These are phyloP conservation scores for Aspergillus pseudoterreus DNA, from an alignment of 2,329 filamentous ascomycete species.

Conservation along the genomic window DNA sequence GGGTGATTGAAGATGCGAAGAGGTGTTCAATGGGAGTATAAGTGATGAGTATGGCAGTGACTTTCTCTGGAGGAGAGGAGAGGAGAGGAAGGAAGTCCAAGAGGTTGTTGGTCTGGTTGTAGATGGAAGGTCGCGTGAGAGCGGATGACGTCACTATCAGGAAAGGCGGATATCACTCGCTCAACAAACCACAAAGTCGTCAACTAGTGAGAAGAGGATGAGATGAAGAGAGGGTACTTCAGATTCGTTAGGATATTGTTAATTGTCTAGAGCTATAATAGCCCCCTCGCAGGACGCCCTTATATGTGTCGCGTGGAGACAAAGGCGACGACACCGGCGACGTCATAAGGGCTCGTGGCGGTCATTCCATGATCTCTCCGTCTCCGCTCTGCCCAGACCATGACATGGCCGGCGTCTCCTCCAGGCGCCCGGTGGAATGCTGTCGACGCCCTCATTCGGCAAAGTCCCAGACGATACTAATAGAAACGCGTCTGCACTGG, in stretches of 20 bases:
- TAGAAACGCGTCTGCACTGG: no score
- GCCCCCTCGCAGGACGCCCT: neutral
- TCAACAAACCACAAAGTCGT: no score
- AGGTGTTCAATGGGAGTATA: conserved; percentile 5
- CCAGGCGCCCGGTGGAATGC: no score
- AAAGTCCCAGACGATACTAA: no score
- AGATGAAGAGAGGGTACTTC: neutral
- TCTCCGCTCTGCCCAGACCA: neutral
- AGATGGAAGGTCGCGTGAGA: conserved; percentile 6
- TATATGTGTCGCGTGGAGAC: neutral
- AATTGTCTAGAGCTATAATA: neutral
- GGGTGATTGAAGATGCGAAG: neutral
- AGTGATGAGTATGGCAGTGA: neutral
- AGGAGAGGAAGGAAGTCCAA: neutral
- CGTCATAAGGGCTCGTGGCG: neutral
- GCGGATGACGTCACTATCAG: conserved; percentile 20
- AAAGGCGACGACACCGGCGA: neutral
- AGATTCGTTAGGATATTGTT: neutral
- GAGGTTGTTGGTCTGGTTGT: neutral
- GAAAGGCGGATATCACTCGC: neutral
- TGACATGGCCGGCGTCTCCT: neutral
- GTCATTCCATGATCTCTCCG: neutral
- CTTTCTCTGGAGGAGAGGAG: neutral
- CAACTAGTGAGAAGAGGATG: no score
- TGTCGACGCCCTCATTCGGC: neutral